Conservation (phyloP, 1,139 yeast genomes). For the Lodderomyces metapsilosis region DNA sequence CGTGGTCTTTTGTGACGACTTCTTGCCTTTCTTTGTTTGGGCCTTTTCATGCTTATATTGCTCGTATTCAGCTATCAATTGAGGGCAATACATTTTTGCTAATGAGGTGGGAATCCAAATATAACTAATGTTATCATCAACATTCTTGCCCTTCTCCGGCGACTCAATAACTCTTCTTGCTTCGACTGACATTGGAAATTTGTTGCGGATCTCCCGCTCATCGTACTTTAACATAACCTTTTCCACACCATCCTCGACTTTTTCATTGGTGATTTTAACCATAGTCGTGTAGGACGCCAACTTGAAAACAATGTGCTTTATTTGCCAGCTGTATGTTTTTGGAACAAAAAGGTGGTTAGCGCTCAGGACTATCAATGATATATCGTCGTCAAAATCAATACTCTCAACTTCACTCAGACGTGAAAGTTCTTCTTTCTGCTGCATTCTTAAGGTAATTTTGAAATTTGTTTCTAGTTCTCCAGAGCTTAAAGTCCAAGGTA, state of each 20-base stretch:
- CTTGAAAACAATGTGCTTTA: conserved; percentile 10
- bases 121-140: conserved; percentile 4
- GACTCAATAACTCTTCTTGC: conserved; percentile 6
- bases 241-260: conserved; percentile 11
- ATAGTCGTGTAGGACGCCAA: conserved; percentile 6
- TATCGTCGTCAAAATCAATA: neutral
- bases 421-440: neutral
- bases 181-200: conserved; percentile 11
- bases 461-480: conserved; percentile 18
- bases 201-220: conserved; percentile 5
- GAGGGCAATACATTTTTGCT: conserved; percentile 12
- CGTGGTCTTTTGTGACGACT: conserved; percentile 12
- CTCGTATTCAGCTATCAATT: conserved; percentile 12
- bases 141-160: conserved; percentile 1
- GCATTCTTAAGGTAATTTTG: neutral
- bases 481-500: conserved; percentile 21
- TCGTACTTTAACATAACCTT: conserved; percentile 13
- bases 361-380: neutral
- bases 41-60: conserved; percentile 7
- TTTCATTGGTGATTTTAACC: conserved; percentile 9
- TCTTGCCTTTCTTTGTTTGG: conserved; percentile 7
- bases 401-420: conserved; percentile 1
- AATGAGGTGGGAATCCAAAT: conserved; percentile 19
- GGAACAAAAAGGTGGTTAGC: conserved; percentile 5
- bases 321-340: conserved; percentile 4